Evolutionary conservation across 192 early-diverging fungal species (phyloP), one percentile per base, ranked within the genome.

Genomic region (Backusella australiensis): DNA sequence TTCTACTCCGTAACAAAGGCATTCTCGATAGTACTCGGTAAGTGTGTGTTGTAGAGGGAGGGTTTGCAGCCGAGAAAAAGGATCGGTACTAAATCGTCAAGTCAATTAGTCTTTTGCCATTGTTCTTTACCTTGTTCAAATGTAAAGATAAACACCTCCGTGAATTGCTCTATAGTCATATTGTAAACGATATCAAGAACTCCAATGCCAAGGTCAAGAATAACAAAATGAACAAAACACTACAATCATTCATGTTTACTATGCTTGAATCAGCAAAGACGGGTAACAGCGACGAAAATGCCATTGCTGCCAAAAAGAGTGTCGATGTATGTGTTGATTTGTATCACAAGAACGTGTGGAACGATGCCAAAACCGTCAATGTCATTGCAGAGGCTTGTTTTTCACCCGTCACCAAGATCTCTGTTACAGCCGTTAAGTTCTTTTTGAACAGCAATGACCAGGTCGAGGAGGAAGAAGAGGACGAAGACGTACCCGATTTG

Each of bases 291-390:
- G 78, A 83, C 35, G 92, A 93, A 75, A 90, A 91, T 63, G 90
- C 91, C 59, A 91, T 97, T 81, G 97, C 97, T n/a, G 97, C 97
- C 34, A 95, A 96, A 77, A 95, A 96, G 80, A 97, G 94, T 76
- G 86, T 99, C 35, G 96, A 99, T 73, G 94, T 98, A 34, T 99
- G 97, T 89, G 95, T 99, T 72, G 96, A 99, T 69, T 84, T 99
- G 34, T 99, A 99, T 86, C 89, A 91, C 76, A 99, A 99, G 84
- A 92, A 94, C 76, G 89, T 99, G 19, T 99, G 98, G 91, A 96
- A 97, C 75, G 98, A 99, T 82, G 91, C 93, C 53, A 99, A 99
- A 87, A 99, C 98, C 21, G 96, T 98, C 75, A 99, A 99, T 83
- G 95, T 99, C 19, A 94, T 99, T 82, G 93, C 95, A 17, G 94